Percentiles rank a stretch among this genome's conserved stretches.
Evolutionary conservation across 2,329 filamentous ascomycete genomes (phyloP).

Genomic region (Parastagonospora avenae): DNA sequence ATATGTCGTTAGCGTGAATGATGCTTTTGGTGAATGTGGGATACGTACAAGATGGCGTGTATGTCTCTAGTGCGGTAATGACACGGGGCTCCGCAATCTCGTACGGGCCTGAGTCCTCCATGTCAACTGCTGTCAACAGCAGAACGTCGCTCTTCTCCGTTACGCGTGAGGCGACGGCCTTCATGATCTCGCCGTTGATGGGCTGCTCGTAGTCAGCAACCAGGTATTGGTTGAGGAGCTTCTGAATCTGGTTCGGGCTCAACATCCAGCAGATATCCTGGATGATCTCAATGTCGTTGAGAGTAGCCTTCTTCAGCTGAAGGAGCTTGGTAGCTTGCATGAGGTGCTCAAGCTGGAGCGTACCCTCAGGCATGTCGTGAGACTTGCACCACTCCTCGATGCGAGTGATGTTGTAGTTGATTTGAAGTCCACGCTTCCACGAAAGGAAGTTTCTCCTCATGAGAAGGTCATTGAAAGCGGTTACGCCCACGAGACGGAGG

Average conservation of each 20-base stretch:
- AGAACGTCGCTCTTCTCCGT: constrained; percentile 98
- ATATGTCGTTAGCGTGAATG: constrained; percentile 32
- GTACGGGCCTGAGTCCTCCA: constrained; percentile 98
- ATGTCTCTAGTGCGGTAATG: constrained; percentile 96
- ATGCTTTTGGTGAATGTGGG: not conserved
- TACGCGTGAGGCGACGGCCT: constrained; percentile 93
- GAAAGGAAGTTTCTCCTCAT: constrained; percentile 99
- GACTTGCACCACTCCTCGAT: constrained; percentile 99
- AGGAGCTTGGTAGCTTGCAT: constrained; percentile 99
- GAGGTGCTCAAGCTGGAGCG: constrained; percentile 93
- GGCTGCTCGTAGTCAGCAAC: constrained; percentile 99
- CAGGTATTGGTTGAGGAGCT: constrained; percentile 96
- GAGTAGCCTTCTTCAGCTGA: constrained; percentile 96
- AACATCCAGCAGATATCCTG: constrained; percentile 99
- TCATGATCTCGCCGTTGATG: constrained; percentile 99
- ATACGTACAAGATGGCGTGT: constrained; percentile 90
- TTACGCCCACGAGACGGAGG: constrained; percentile 90
- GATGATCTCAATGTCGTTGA: constrained; percentile 99
- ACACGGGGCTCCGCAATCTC: constrained; percentile 96
- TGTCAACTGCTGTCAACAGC: constrained; percentile 90
- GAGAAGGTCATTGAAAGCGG: constrained; percentile 95
- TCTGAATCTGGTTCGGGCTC: constrained; percentile 98
- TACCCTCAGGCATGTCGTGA: constrained; percentile 98
- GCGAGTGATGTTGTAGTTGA: constrained; percentile 99
- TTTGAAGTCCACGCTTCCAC: constrained; percentile 98